phyloP scores from a whole-genome alignment of 768 basidiomycete genomes.

The Pulveroboletus frians region DNA sequence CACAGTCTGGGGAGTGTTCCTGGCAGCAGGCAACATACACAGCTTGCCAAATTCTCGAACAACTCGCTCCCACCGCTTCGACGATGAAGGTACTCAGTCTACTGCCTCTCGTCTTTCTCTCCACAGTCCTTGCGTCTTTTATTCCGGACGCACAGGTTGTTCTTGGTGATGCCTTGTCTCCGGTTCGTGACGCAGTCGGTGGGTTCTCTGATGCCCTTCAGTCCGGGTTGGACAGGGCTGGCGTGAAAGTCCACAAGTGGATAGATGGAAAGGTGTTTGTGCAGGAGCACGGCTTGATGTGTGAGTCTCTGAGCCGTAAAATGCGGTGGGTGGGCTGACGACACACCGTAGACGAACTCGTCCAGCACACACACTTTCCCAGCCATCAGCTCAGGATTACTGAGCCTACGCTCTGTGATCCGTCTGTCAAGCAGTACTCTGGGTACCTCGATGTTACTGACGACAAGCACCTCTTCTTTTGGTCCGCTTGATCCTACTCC shows the following conservation, averaged over 20 bases:
- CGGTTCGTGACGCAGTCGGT: slow-evolving; percentile 22
- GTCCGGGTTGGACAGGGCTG: slow-evolving; percentile 36
- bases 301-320: slow-evolving; percentile 42
- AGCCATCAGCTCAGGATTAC: slow-evolving; percentile 56
- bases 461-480: slow-evolving; percentile 84
- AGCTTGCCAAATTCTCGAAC: no score
- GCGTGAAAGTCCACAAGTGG: slow-evolving; percentile 57
- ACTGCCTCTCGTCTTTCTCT: slow-evolving; percentile 33
- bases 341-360: slow-evolving; percentile 50
- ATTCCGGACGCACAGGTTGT: slow-evolving; percentile 43
- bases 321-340: not conserved
- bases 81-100: slow-evolving; percentile 39
- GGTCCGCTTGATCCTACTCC: slow-evolving; percentile 39
- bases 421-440: slow-evolving; percentile 66
- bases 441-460: slow-evolving; percentile 81
- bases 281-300: slow-evolving; percentile 64
- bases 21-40: not conserved
- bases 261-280: slow-evolving; percentile 60
- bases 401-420: slow-evolving; percentile 71
- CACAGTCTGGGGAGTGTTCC: not conserved
- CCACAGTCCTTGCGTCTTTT: slow-evolving; percentile 34
- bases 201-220: slow-evolving; percentile 42
- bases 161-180: slow-evolving; percentile 29
- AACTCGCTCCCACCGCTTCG: not conserved
- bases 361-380: slow-evolving; percentile 49